phyloP scores from a whole-genome alignment of 2,329 filamentous ascomycete species.

The Penicillium nordicum region DNA sequence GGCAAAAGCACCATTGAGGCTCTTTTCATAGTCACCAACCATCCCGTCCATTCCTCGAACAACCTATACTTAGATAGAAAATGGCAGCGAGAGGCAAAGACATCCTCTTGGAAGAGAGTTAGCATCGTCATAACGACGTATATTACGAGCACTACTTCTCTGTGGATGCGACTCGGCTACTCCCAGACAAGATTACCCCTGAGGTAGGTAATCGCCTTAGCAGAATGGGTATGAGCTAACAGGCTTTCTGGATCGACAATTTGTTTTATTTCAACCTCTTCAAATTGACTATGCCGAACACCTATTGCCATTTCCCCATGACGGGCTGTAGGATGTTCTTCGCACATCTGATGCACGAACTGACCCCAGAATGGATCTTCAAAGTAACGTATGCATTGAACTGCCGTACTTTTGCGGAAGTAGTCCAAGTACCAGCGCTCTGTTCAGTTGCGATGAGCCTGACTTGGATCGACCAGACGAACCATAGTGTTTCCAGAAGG shows the following conservation, averaged over 20 bases:
- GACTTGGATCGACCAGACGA: background rate
- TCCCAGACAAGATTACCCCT: too few relatives aligned
- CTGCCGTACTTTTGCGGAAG: background rate
- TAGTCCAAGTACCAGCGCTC: background rate
- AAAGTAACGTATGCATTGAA: background rate
- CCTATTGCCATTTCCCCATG: background rate
- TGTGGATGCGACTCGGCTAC: background rate
- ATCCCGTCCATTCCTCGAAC: background rate
- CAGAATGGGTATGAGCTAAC: background rate
- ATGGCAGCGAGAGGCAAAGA: background rate
- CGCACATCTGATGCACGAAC: background rate
- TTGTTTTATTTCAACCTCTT: background rate
- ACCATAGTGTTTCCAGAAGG: background rate
- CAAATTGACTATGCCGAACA: background rate
- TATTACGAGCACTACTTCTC: background rate
- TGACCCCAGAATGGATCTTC: background rate
- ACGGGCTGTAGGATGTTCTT: background rate
- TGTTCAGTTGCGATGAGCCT: background rate
- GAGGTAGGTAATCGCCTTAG: background rate
- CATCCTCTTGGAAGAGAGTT: background rate
- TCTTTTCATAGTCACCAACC: too few relatives aligned
- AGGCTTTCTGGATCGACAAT: background rate
- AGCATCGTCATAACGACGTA: background rate
- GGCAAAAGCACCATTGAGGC: too few relatives aligned
- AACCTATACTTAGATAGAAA: background rate